Percentiles rank a stretch among this genome's conserved stretches.
These are phyloP conservation scores for Eremothecium coryli DNA, from an alignment of 1,139 yeast species.

Conservation along the genomic window DNA sequence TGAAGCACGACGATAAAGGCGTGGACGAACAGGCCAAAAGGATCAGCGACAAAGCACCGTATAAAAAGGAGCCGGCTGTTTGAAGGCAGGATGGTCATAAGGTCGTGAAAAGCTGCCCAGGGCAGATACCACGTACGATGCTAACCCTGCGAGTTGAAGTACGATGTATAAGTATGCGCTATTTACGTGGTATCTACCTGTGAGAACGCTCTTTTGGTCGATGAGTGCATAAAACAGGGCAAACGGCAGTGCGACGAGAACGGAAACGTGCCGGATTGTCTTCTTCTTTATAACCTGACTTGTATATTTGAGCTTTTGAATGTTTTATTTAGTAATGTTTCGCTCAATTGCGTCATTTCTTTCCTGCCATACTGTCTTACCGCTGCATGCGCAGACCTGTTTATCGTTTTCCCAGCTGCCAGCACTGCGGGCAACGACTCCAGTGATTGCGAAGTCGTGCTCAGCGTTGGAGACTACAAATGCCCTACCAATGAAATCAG, in stretches of 20 bases:
- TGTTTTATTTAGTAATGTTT: background rate
- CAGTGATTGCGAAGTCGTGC: slow-evolving; percentile 47
- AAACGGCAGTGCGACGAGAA: too few species aligned
- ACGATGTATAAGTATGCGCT: too few species aligned
- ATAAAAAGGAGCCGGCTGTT: slow-evolving; percentile 7
- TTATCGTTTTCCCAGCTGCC: slow-evolving; percentile 96
- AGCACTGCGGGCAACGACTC: slow-evolving; percentile 92
- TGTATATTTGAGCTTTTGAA: too few species aligned
- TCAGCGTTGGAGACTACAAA: slow-evolving; percentile 48
- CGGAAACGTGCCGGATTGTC: too few species aligned
- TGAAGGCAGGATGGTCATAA: too few species aligned
- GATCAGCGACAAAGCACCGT: slow-evolving; percentile 12
- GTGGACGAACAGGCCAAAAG: slow-evolving; percentile 11
- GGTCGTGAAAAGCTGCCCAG: too few species aligned
- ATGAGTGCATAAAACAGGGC: too few species aligned
- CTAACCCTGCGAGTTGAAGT: too few species aligned
- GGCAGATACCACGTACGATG: too few species aligned
- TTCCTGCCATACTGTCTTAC: slow-evolving; percentile 95
- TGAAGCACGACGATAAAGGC: slow-evolving; percentile 9
- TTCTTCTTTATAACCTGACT: too few species aligned
- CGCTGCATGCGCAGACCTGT: slow-evolving; percentile 87
- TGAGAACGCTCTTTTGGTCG: too few species aligned
- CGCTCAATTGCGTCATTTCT: slow-evolving; percentile 52
- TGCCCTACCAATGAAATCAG: slow-evolving; percentile 72
- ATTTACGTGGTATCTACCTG: too few species aligned